Evolutionary conservation across 495 filamentous ascomycete species (phyloP).

Genomic region (Glarea lozoyensis): DNA sequence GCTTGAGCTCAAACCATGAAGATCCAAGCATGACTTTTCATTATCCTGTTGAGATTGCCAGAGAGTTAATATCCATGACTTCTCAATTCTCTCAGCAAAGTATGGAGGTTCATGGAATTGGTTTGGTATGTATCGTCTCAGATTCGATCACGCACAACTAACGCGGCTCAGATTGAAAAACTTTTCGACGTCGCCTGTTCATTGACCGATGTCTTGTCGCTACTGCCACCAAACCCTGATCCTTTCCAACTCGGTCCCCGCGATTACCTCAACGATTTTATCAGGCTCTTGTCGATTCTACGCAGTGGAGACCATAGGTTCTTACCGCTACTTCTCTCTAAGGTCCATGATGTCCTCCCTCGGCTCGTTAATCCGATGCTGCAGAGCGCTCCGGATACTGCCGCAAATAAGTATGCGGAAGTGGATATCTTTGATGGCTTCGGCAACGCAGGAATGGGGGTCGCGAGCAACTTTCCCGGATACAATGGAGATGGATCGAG

Average conservation of each 20-base stretch:
- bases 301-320: constrained; percentile 64
- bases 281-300: constrained; percentile 55
- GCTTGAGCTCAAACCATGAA: constrained; percentile 30
- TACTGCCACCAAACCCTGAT: constrained; percentile 48
- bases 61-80: constrained; percentile 58
- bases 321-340: constrained; percentile 59
- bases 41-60: constrained; percentile 62
- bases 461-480: constrained; percentile 18
- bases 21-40: constrained; percentile 57
- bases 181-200: constrained; percentile 67
- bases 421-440: constrained; percentile 53
- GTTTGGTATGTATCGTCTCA: constrained; percentile 43
- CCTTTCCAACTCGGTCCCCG: constrained; percentile 58
- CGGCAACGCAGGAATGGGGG: constrained; percentile 38
- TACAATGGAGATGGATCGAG: constrained; percentile 17
- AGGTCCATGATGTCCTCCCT: constrained; percentile 59
- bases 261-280: constrained; percentile 62
- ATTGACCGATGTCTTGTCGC: constrained; percentile 63
- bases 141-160: constrained; percentile 6
- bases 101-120: constrained; percentile 67
- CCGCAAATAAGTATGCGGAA: constrained; percentile 27
- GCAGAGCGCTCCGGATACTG: constrained; percentile 39
- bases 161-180: constrained; percentile 50
- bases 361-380: constrained; percentile 46
- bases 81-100: constrained; percentile 52